Percentiles rank a stretch among this genome's conserved stretches.
phyloP scores from a whole-genome alignment of 495 filamentous ascomycete species.

The Neurospora sp. region DNA sequence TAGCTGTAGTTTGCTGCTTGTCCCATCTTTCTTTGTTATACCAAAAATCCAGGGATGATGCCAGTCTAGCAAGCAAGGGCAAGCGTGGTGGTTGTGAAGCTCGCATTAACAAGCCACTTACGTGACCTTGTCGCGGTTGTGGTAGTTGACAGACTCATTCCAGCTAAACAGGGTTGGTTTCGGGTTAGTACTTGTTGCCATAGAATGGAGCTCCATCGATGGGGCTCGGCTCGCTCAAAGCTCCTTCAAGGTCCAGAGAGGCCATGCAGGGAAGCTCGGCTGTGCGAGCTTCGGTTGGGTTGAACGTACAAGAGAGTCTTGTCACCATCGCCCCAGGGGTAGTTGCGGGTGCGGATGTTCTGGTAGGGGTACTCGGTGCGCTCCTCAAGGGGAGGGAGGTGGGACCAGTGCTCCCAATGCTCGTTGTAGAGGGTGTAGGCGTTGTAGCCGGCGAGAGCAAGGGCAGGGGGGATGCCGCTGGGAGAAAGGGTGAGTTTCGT shows the following conservation, averaged over 20 bases:
- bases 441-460: constrained; percentile 63
- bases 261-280: background rate
- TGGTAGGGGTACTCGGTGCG: constrained; percentile 83
- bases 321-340: constrained; percentile 84
- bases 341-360: constrained; percentile 89
- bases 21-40: background rate
- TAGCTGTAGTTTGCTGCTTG: background rate
- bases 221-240: background rate
- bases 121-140: constrained; percentile 74
- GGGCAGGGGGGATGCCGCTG: constrained; percentile 58
- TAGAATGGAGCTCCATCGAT: background rate
- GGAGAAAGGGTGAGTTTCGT: constrained; percentile 8
- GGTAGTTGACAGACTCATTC: constrained; percentile 91
- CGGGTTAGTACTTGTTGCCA: background rate
- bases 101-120: constrained; percentile 26
- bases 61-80: background rate
- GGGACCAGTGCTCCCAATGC: constrained; percentile 91
- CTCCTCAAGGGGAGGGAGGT: constrained; percentile 81
- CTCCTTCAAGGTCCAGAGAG: background rate
- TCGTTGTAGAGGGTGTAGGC: constrained; percentile 84
- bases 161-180: constrained; percentile 50
- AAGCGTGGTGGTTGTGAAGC: background rate
- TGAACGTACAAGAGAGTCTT: constrained; percentile 47
- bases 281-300: background rate
- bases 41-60: background rate